Conservation (phyloP, 2,329 filamentous ascomycete genomes). For the Stachybotrys elegans region DNA sequence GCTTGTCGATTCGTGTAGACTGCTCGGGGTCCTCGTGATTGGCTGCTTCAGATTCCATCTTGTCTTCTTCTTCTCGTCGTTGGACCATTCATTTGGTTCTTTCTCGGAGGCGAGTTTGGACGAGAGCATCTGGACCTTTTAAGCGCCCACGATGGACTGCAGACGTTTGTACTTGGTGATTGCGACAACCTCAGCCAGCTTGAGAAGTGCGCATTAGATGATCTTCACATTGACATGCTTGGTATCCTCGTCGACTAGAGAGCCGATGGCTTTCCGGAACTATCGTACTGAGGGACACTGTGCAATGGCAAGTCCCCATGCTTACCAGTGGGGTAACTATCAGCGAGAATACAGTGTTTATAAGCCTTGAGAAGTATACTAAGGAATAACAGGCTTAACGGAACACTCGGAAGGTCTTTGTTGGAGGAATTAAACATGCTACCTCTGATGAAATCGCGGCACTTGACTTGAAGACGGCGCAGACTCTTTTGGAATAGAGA, state of each 20-base stretch:
- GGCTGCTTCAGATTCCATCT: constrained; percentile 1
- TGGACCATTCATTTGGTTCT: not conserved
- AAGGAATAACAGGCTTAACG: constrained; percentile 29
- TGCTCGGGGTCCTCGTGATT: not conserved
- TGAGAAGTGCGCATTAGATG: not conserved
- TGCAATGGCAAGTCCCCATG: constrained; percentile 20
- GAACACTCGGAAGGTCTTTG: constrained; percentile 1
- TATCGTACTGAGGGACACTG: constrained; percentile 12
- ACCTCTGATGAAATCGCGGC: not conserved
- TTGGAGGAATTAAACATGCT: not conserved
- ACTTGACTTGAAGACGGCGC: not conserved
- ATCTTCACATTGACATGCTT: constrained; percentile 5
- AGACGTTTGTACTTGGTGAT: constrained; percentile 16
- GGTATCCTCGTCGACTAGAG: constrained; percentile 9
- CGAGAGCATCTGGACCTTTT: not conserved
- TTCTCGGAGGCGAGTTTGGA: not conserved
- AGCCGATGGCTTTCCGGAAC: constrained; percentile 7
- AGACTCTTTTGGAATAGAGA: not conserved
- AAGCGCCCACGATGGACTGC: not conserved
- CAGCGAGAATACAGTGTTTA: constrained; percentile 25
- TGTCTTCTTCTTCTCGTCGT: not conserved
- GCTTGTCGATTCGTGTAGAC: not conserved
- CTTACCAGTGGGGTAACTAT: constrained; percentile 18
- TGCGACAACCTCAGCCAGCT: constrained; percentile 14
- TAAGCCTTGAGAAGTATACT: constrained; percentile 23